Evolutionary conservation across 1,139 yeast genomes (phyloP).

Genomic region (Lodderomyces parapsilosis): DNA sequence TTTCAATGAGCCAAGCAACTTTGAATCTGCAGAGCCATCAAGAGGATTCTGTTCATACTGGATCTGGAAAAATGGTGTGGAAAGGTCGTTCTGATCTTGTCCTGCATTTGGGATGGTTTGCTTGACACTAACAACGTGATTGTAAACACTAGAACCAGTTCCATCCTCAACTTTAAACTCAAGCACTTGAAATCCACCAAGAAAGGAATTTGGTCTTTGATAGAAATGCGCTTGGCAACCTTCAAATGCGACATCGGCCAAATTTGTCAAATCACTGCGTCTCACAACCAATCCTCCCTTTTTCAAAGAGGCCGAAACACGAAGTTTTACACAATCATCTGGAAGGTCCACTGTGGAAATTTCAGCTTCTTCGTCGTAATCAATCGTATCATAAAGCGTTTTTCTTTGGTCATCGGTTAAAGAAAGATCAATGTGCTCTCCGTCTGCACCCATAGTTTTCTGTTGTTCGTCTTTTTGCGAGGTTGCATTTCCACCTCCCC

Average conservation of each 20-base stretch:
- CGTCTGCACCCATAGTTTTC: conserved; percentile 11
- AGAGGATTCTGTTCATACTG: conserved; percentile 85
- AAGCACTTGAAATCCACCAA: conserved; percentile 69
- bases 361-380: conserved; percentile 68
- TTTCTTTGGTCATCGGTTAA: conserved; percentile 64
- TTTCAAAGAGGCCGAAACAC: conserved; percentile 64
- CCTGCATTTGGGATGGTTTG: conserved; percentile 23
- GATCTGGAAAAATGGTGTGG: conserved; percentile 72
- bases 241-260: conserved; percentile 81
- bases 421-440: conserved; percentile 31
- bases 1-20: conserved; percentile 67
- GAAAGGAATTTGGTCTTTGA: conserved; percentile 78
- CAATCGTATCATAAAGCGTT: conserved; percentile 92
- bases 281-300: conserved; percentile 76
- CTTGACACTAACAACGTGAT: conserved; percentile 86
- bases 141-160: conserved; percentile 68
- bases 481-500: conserved; percentile 34
- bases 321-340: conserved; percentile 65
- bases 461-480: conserved; percentile 11
- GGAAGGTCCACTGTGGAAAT: conserved; percentile 67
- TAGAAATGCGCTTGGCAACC: conserved; percentile 73
- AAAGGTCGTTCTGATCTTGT: not conserved
- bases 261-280: conserved; percentile 35
- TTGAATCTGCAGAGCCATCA: conserved; percentile 80
- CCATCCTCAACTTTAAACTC: conserved; percentile 90